Base-by-base conservation (phyloP, 805 yeast genomes). In the Wickerhamomyces sydowiorum region DNA sequence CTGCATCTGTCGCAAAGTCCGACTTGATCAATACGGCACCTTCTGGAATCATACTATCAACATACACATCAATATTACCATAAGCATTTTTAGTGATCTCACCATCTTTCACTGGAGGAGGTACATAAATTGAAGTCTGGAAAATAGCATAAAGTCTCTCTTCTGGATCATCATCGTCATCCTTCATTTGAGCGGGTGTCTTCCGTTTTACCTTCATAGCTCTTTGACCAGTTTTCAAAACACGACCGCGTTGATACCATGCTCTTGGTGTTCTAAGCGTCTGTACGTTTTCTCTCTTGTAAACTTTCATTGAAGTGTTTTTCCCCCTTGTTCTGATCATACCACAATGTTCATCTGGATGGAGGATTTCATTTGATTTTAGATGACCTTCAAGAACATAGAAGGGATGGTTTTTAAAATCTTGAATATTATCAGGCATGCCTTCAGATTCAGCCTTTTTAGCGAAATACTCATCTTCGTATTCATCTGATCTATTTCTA, bases 241-340 rank as follows among this genome's bases (percentile, higher is more conserved):
- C 71, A 18, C 96, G 65, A 0, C 99, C 99, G 35, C 73, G 65
- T 62, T 84, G 73, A 54, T 82, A 86, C 98, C 98, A 93, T 2
- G 85, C 88, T 51, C 78, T 80, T 0, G 96, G 86, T 0, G 95
- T 79, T 43, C 80, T 69, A 18, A 90, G 73, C 3, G 54, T 54
- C 37, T 76, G 70, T 2, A 93, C 87, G 51, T 82, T 79, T 1
- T 72, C 60, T 19, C 96, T 65, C 37, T 76, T 78, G 54, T 76
- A 93, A 0, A 91, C 88, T 4, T 82, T 79, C 1, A 82, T 62
- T 8, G 73, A 67, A 23, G 64, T 63, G 37, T 65, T 62, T 7
- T 62, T 64, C 28, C 67, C 65, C 40, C 65, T 71, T 13, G 76
- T 60, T 18, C 82, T 65, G 23, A 87, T 70, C 24, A 80, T 79